These are phyloP conservation scores for Tetrapisispora arboricola DNA, from an alignment of 805 yeast species.

Conservation along the genomic window DNA sequence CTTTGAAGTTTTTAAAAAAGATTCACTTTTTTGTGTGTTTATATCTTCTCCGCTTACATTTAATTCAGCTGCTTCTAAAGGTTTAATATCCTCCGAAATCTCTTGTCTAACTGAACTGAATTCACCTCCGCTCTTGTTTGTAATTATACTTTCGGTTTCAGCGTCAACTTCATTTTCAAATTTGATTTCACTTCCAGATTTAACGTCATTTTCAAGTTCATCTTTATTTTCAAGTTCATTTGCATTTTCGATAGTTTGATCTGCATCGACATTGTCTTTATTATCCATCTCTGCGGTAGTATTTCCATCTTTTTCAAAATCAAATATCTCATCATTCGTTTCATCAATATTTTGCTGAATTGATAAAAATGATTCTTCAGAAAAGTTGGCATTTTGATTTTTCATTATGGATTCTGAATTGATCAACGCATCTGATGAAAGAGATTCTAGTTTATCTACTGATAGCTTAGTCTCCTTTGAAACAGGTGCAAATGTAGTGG, in stretches of 20 bases:
- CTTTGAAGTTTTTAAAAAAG: background rate
- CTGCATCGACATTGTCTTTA: background rate
- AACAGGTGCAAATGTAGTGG: constrained; percentile 20
- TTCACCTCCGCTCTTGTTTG: no score
- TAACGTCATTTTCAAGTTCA: background rate
- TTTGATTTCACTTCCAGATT: no score
- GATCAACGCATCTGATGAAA: background rate
- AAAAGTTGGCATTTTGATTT: background rate
- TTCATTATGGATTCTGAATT: background rate
- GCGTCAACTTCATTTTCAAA: background rate
- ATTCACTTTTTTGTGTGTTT: background rate
- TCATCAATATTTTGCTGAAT: constrained; percentile 6
- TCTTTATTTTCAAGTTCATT: background rate
- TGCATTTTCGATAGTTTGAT: background rate
- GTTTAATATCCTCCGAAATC: background rate
- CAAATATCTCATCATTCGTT: constrained; percentile 12
- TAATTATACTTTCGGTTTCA: no score
- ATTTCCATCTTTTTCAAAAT: constrained; percentile 13
- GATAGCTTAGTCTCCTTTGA: background rate
- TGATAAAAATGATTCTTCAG: constrained; percentile 7
- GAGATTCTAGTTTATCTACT: background rate
- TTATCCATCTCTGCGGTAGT: background rate
- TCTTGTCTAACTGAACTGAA: no score
- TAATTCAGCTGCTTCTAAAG: no score
- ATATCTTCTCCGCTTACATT: background rate